Conservation (phyloP, 768 basidiomycete species). For the Termitomyces sp. region DNA sequence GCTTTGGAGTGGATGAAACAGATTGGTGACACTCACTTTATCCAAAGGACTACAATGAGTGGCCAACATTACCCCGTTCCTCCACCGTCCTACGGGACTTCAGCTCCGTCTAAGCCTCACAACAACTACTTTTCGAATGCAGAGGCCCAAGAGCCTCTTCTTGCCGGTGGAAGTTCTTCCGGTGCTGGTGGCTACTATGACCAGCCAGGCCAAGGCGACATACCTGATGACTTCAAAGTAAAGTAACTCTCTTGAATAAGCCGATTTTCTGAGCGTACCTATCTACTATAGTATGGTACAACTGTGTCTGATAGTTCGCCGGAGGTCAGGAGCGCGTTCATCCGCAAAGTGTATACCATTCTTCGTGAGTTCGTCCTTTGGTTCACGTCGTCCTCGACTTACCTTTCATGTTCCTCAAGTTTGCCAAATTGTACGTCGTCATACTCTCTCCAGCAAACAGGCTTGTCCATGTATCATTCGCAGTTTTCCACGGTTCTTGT, state of each 20-base stretch:
- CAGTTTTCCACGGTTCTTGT: slow-evolving; percentile 76
- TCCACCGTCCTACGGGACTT: slow-evolving; percentile 57
- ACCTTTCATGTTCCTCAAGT: slow-evolving; percentile 33
- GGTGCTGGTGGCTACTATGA: slow-evolving; percentile 56
- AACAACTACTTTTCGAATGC: slow-evolving; percentile 25
- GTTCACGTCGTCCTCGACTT: slow-evolving; percentile 1
- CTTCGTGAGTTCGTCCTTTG: slow-evolving; percentile 58
- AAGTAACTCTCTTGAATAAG: not conserved
- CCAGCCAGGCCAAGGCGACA: slow-evolving; percentile 67
- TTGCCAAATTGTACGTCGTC: slow-evolving; percentile 63
- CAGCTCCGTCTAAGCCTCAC: slow-evolving; percentile 27
- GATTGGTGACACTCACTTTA: not conserved
- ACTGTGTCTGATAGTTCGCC: slow-evolving; percentile 71
- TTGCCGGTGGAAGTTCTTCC: slow-evolving; percentile 45
- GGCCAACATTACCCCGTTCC: slow-evolving; percentile 45
- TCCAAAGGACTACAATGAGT: slow-evolving; percentile 38
- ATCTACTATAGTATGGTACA: slow-evolving; percentile 61
- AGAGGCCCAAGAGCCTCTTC: slow-evolving; percentile 48
- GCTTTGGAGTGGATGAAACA: not conserved
- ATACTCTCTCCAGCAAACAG: not conserved
- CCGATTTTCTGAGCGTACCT: not conserved
- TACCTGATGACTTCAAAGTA: slow-evolving; percentile 95
- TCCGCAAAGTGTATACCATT: slow-evolving; percentile 89
- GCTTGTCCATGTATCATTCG: not conserved
- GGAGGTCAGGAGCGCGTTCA: slow-evolving; percentile 80